Base-by-base conservation (phyloP, 805 yeast genomes). In the Kodamaea neixiangensis region DNA sequence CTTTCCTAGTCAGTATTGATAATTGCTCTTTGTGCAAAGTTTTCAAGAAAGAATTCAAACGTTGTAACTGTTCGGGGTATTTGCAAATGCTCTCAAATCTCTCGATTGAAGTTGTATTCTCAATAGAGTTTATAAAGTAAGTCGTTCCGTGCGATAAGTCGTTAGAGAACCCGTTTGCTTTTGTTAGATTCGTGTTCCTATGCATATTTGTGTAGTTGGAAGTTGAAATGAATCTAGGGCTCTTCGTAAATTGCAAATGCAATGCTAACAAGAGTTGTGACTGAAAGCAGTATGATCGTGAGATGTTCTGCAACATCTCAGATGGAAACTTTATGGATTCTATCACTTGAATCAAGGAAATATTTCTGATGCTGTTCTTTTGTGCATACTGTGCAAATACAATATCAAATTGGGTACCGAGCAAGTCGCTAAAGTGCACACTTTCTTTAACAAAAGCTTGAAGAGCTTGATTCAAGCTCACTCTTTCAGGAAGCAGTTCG, bases 141-240 rank as follows among this genome's bases (percentile, higher is more conserved):
- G 49, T 34, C 1, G 59, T 49, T 1, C 54, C 54, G 2, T 58
- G 57, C 0, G 62, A 51, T n/a, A 69, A 15, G 3, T 57, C 57
- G 47, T 70, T 70, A n/a, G 75, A 67, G 22, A 20, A 48, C n/a
- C 51, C 51, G 19, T 37, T 37, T 11, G 41, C 13, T 7, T 20
- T 37, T 3, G 37, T 20, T 20, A 48, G 31, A 25, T 43, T 43
- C 17, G 47, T 20, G 20, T n/a, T 20, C 15, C 44, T 43, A 37
- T 19, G 37, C 38, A 11, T 34, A 15, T 38, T 42, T 6, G 41
- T n/a, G 9, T 34, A 44, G 21, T 35, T 43, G 19, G 47, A 38
- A 1, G 71, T 63, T 3, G 65, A 65, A 18, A 71, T 51, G 68
- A 71, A 71, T 15, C 59, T 52, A 11, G 66, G 58, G 44, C 67